These are phyloP conservation scores for Dryas alaskensis DNA, from an alignment of 306 rosid species.

Conservation along the genomic window DNA sequence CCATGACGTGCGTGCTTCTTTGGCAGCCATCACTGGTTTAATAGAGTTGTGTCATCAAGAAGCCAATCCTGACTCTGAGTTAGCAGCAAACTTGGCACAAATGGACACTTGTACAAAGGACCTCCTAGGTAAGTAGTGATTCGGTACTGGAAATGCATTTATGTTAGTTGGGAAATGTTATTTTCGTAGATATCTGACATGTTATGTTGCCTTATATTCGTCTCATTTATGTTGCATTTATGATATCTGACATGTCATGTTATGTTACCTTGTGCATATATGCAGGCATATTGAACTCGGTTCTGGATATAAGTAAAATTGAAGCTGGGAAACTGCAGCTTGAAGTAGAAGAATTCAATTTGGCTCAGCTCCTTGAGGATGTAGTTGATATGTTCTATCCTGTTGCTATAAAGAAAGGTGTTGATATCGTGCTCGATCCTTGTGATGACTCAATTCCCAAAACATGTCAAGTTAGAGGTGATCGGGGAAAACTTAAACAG, in stretches of 20 bases:
- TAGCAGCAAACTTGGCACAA: slow-evolving; percentile 51
- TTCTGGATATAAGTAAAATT: slow-evolving; percentile 81
- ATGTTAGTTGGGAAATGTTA: too few species aligned
- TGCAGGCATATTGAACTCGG: slow-evolving; percentile 63
- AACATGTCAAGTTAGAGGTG: slow-evolving; percentile 61
- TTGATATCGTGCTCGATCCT: slow-evolving; percentile 70
- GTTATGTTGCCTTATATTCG: too few species aligned
- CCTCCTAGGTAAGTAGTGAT: slow-evolving; percentile 47
- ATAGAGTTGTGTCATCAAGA: slow-evolving; percentile 51
- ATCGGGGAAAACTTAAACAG: slow-evolving; percentile 73
- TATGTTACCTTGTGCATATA: too few species aligned
- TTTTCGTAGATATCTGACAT: too few species aligned
- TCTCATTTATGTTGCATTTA: too few species aligned
- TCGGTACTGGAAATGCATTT: too few species aligned
- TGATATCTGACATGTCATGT: too few species aligned
- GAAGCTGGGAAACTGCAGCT: slow-evolving; percentile 82
- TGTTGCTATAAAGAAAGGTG: slow-evolving; percentile 58
- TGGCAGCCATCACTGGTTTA: slow-evolving; percentile 70
- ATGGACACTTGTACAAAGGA: slow-evolving; percentile 65
- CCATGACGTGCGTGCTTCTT: slow-evolving; percentile 74
- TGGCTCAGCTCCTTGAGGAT: slow-evolving; percentile 63
- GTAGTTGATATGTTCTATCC: slow-evolving; percentile 69
- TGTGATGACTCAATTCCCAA: slow-evolving; percentile 57
- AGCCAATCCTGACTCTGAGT: slow-evolving; percentile 39
- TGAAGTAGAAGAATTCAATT: slow-evolving; percentile 69